Percentiles rank a stretch among this genome's conserved stretches.
Conservation (phyloP, 805 yeast species). For the Candida cerambycidarum region DNA sequence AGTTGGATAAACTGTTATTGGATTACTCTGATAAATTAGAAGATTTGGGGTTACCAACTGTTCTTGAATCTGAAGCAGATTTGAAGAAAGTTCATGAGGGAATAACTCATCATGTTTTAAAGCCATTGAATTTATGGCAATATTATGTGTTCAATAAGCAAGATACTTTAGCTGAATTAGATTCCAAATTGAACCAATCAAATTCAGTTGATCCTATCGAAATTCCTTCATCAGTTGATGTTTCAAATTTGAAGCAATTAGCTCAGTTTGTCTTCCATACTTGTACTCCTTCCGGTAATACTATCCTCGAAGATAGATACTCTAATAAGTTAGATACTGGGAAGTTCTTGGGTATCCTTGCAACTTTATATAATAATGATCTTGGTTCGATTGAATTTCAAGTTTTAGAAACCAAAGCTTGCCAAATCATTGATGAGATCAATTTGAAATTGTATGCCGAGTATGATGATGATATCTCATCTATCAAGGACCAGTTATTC, state of each 20-base stretch:
- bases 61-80: conserved; percentile 51
- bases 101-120: conserved; percentile 65
- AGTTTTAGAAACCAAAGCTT: conserved; percentile 37
- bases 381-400: conserved; percentile 23
- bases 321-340: conserved; percentile 53
- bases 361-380: conserved; percentile 19
- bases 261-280: conserved; percentile 48
- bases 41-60: conserved; percentile 61
- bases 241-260: conserved; percentile 39
- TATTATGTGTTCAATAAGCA: conserved; percentile 70
- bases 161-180: conserved; percentile 38
- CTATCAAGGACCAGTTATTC: conserved; percentile 65
- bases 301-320: conserved; percentile 51
- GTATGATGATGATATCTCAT: conserved; percentile 71
- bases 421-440: conserved; percentile 67
- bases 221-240: conserved; percentile 44
- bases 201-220: conserved; percentile 28
- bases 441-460: conserved; percentile 69
- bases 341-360: conserved; percentile 54
- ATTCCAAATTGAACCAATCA: conserved; percentile 32
- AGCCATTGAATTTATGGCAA: conserved; percentile 77
- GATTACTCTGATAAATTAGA: conserved; percentile 62
- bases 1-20: conserved; percentile 67
- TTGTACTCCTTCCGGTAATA: conserved; percentile 39
- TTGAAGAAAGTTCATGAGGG: conserved; percentile 64